Evolutionary conservation across 2,329 filamentous ascomycete genomes (phyloP), one percentile per base, ranked within the genome.

Genomic region (Aspergillus niger): DNA sequence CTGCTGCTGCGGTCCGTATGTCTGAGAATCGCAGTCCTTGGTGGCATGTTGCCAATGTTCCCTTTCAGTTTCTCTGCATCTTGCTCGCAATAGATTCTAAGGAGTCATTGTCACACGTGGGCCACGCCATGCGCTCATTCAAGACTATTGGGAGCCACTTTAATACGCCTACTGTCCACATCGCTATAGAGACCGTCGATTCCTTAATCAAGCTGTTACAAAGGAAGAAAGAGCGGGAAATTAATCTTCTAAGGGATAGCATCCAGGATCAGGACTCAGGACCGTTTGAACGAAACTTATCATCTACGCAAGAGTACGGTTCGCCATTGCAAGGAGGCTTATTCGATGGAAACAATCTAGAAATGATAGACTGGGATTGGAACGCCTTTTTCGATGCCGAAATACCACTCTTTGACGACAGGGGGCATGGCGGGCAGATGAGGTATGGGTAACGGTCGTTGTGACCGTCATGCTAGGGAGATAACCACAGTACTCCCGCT

Each of bases 21-120:
- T 49, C 60, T 10, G 58, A 57, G 13, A 44, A 44, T 6, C 56
- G 55, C 30, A 53, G 50, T 24, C 64, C 64, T 5, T 65, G 64
- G 64, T 65, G 64, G 64, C 64, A 65, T 24, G 62, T 65, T 20
- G 57, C 60, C 38, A 64, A 65, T 22, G 63, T 65, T n/a, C 64
- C 59, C 3, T 64, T 64, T 10, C 62, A 62, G 24, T 56, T 62
- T 26, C 44, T 57, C 13, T 64, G 62, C 39, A 57, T 59, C 13
- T 24, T 64, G 30, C 47, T 64, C 11, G 59, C 62, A 7, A 60
- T 62, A 17, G 56, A 59, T 30, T 53, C 54, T 5, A 32, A 22
- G 17, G 60, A 62, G 30, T 52, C 51, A 15, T 7, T 62, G 11
- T 51, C 52, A 15, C 36, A 38, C 5, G 52, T 62, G 3, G 24